Evolutionary conservation across 2,329 filamentous ascomycete species (phyloP).

Genomic region (Sporothrix euskadiensis): DNA sequence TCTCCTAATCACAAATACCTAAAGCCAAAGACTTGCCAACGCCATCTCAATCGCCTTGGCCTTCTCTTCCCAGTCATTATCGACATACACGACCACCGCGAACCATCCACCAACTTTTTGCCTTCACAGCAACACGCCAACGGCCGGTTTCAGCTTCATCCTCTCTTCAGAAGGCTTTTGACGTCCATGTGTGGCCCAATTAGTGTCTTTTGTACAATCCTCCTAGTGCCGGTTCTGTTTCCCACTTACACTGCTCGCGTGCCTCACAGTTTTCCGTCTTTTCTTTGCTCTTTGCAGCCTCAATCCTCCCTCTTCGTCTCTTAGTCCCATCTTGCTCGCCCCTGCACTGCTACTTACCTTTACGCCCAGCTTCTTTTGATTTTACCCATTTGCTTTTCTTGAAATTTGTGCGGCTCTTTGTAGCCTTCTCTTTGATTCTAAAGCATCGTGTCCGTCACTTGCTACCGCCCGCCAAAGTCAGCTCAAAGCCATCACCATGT

Average conservation of each 20-base stretch:
- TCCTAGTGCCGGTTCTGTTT: constrained; percentile 16
- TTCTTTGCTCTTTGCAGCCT: constrained; percentile 4
- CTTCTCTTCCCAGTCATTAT: neutral
- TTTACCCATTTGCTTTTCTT: neutral
- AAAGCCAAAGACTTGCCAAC: neutral
- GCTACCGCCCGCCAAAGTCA: neutral
- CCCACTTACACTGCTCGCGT: constrained; percentile 30
- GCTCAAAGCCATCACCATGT: constrained; percentile 40
- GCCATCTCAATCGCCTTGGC: neutral
- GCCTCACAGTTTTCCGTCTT: constrained; percentile 11
- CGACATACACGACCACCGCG: neutral
- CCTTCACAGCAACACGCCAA: neutral
- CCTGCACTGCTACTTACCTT: neutral
- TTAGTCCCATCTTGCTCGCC: neutral
- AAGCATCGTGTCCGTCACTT: neutral
- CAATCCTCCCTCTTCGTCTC: neutral
- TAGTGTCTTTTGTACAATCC: neutral
- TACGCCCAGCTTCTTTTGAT: neutral
- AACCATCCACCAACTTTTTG: neutral
- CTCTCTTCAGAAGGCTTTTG: neutral
- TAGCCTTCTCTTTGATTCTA: neutral
- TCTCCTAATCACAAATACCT: neutral
- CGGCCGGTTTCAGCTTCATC: constrained; percentile 3
- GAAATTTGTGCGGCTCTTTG: neutral
- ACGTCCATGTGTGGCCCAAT: constrained; percentile 1